Conservation (phyloP, 768 basidiomycete genomes). For the Naganishia vishniacii region DNA sequence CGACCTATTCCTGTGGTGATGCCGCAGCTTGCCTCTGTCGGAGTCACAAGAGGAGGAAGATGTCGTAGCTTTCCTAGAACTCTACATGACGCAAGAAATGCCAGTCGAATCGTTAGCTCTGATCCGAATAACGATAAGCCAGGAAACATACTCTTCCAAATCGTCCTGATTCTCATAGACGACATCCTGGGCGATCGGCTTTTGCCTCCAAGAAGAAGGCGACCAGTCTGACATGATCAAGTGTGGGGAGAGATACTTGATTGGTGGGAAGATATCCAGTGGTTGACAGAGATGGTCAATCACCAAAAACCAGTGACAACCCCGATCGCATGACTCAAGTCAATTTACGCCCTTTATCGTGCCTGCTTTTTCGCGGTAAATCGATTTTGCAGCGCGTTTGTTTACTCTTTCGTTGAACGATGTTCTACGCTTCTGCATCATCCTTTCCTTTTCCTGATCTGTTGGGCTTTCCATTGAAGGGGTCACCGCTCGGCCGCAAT, state of each 20-base stretch:
- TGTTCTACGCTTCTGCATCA: background rate
- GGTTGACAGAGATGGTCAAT: no score
- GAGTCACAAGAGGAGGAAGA: slow-evolving; percentile 85
- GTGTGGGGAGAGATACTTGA: background rate
- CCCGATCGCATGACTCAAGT: no score
- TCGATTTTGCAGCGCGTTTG: background rate
- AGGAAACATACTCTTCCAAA: slow-evolving; percentile 55
- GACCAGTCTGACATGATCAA: slow-evolving; percentile 55
- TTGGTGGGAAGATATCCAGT: no score
- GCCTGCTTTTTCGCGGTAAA: slow-evolving; percentile 1
- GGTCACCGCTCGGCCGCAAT: no score
- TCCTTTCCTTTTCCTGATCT: background rate
- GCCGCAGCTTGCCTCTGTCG: slow-evolving; percentile 84
- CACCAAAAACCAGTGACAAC: no score
- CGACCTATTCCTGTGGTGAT: no score
- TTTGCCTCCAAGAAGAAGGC: slow-evolving; percentile 72
- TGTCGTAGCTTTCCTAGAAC: slow-evolving; percentile 70
- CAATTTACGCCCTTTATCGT: background rate
- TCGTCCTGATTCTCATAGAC: slow-evolving; percentile 63
- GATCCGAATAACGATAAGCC: slow-evolving; percentile 6
- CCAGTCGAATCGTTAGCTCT: background rate
- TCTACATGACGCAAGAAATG: slow-evolving; percentile 50
- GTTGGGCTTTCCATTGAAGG: no score
- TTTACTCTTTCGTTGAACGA: slow-evolving; percentile 13
- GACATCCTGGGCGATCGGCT: slow-evolving; percentile 72